A percentile compares a stretch with the other conserved stretches of the same genome.
These are phyloP conservation scores for Tricholoma matsutake DNA, from an alignment of 768 basidiomycete species.

Conservation along the genomic window DNA sequence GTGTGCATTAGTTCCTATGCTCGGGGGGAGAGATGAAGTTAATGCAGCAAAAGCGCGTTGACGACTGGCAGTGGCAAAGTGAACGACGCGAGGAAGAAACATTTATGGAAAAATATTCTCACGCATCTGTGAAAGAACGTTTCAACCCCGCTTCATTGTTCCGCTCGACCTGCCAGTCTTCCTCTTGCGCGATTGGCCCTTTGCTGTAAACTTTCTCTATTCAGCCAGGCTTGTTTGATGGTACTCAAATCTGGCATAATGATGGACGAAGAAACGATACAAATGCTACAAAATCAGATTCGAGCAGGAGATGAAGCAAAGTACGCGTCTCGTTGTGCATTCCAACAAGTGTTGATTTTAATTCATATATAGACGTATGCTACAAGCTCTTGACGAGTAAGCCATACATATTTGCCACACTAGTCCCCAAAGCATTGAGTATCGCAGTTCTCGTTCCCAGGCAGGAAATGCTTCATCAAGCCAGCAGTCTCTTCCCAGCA, in stretches of 20 bases:
- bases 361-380: slow-evolving; percentile 8
- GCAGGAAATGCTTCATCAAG: slow-evolving; percentile 4
- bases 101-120: slow-evolving; percentile 17
- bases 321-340: slow-evolving; percentile 10
- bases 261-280: slow-evolving; percentile 39
- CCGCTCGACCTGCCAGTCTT: neutral
- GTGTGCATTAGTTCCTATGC: slow-evolving; percentile 49
- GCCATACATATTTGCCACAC: neutral
- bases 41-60: slow-evolving; percentile 48
- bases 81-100: slow-evolving; percentile 21
- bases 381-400: slow-evolving; percentile 6
- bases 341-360: neutral
- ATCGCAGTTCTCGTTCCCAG: neutral
- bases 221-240: neutral
- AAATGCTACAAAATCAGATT: slow-evolving; percentile 13
- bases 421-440: neutral
- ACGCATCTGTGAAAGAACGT: neutral
- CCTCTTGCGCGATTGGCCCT: neutral
- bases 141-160: neutral
- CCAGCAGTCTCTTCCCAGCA: slow-evolving; percentile 2
- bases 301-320: slow-evolving; percentile 17
- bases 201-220: neutral
- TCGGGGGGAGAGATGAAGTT: slow-evolving; percentile 40
- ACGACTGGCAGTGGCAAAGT: slow-evolving; percentile 1
- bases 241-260: neutral